phyloP scores from a whole-genome alignment of 1,139 yeast genomes.

The Taphrina populina region DNA sequence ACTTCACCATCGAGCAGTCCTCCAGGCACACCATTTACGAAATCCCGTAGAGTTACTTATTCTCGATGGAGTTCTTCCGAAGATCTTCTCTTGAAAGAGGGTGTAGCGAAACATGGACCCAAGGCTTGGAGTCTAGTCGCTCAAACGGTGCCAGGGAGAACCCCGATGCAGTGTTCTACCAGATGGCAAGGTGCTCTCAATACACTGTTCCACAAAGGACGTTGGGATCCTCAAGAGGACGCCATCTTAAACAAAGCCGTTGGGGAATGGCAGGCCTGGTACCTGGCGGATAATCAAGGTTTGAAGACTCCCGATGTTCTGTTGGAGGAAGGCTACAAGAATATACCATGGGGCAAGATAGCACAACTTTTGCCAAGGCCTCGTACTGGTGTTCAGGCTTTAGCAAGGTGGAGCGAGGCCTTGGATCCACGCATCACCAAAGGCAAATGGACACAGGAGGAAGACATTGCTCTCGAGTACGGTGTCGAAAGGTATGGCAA shows the following conservation, averaged over 20 bases:
- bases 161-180: constrained; percentile 35
- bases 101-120: constrained; percentile 28
- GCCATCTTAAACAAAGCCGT: constrained; percentile 31
- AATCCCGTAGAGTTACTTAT: constrained; percentile 17
- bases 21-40: constrained; percentile 1
- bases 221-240: constrained; percentile 33
- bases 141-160: constrained; percentile 33
- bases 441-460: constrained; percentile 77
- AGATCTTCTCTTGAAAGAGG: constrained; percentile 21
- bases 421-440: constrained; percentile 78
- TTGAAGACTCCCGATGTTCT: constrained; percentile 1
- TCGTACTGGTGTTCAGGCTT: constrained; percentile 92
- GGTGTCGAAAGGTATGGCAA: constrained; percentile 77
- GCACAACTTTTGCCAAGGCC: constrained; percentile 29
- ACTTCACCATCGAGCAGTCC: constrained; percentile 17
- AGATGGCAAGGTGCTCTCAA: constrained; percentile 35
- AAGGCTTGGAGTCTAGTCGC: constrained; percentile 31
- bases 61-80: constrained; percentile 31
- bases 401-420: constrained; percentile 85
- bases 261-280: constrained; percentile 34
- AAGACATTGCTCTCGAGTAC: constrained; percentile 65
- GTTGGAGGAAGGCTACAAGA: constrained; percentile 24
- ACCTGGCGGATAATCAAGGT: constrained; percentile 18
- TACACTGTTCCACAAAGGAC: constrained; percentile 32
- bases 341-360: constrained; percentile 31